Evolutionary conservation across 208 protist species (phyloP), one percentile per base, ranked within the genome.

Genomic region (Trypanosomatidae sp.): DNA sequence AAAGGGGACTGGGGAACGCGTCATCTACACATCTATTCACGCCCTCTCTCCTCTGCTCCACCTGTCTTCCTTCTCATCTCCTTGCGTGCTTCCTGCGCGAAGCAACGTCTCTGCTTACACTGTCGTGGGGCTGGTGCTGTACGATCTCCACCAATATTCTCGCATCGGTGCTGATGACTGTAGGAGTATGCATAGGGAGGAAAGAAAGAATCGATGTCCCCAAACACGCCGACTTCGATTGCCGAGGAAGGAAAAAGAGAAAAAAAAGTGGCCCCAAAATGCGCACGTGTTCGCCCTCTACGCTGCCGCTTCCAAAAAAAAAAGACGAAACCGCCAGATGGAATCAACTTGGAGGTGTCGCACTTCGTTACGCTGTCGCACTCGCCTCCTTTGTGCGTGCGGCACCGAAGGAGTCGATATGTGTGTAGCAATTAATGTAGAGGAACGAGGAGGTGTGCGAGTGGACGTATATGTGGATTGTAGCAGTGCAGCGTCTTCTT

Each of bases 31-130:
- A 50, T 50, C 44, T 36, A n/a, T 19, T 39, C 30, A 33, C 28
- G 33, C 36, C 44, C 53, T 62, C 44, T 77, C 58, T 64, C 65
- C 69, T 73, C 60, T 56, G 25, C 62, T 44, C n/a, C n/a, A n/a
- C n/a, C n/a, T n/a, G n/a, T n/a, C n/a, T n/a, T n/a, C n/a, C n/a
- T n/a, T n/a, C n/a, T 25, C 10, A n/a, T 44, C 10, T 15, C 36
- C 59, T 28, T 44, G 33, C 19, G 59, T 46, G 36, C 36, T 0
- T 19, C 28, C 17, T 39, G 36, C 6, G 59, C 59, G 59, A 19
- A n/a, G 15, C n/a, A 46, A 19, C 28, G 33, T 1, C 0, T 9
- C 59, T 44, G 17, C 36, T 39, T n/a, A 25, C 17, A 64, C 17
- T 4, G 39, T 8, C 33, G 13, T 25, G 13, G 9, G 39, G 19